Percentiles rank a stretch among this genome's conserved stretches.
Evolutionary conservation across 1,284 basidiomycete genomes (phyloP).

Genomic region (Golubevia sp.): DNA sequence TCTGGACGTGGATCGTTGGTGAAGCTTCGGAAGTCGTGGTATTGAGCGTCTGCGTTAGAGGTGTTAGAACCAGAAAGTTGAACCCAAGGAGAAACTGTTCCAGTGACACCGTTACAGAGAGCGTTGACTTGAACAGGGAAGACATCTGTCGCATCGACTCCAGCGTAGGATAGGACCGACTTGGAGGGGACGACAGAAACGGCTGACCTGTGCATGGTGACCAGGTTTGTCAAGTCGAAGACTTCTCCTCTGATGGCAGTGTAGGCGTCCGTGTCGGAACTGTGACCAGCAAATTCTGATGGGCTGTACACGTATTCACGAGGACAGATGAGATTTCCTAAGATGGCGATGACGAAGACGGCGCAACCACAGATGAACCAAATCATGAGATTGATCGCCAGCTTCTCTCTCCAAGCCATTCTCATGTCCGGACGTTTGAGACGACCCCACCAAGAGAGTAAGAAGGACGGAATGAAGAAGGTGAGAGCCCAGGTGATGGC

Average conservation of each 20-base stretch:
- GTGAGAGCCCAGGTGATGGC: constrained; percentile 86
- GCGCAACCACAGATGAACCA: constrained; percentile 89
- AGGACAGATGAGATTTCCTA: constrained; percentile 89
- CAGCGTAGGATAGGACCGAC: constrained; percentile 80
- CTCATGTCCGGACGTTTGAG: constrained; percentile 93
- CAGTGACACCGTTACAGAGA: constrained; percentile 83
- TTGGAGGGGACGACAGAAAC: constrained; percentile 78
- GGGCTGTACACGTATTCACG: constrained; percentile 86
- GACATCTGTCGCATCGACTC: constrained; percentile 74
- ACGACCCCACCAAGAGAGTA: constrained; percentile 75
- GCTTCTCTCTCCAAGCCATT: constrained; percentile 96
- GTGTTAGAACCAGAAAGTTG: constrained; percentile 78
- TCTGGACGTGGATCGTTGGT: constrained; percentile 89
- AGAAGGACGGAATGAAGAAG: constrained; percentile 81
- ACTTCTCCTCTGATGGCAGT: constrained; percentile 89
- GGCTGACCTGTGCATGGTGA: constrained; percentile 68
- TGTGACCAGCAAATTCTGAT: constrained; percentile 77
- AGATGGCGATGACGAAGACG: constrained; percentile 88
- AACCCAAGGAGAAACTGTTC: constrained; percentile 82
- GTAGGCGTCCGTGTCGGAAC: constrained; percentile 72
- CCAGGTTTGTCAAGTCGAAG: constrained; percentile 70
- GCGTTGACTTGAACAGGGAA: constrained; percentile 98
- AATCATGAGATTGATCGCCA: constrained; percentile 88
- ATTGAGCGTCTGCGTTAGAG: constrained; percentile 71
- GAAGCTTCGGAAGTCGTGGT: constrained; percentile 85